These are phyloP conservation scores for Fusarium domesticum DNA, from an alignment of 2,329 filamentous ascomycete species.

Conservation along the genomic window DNA sequence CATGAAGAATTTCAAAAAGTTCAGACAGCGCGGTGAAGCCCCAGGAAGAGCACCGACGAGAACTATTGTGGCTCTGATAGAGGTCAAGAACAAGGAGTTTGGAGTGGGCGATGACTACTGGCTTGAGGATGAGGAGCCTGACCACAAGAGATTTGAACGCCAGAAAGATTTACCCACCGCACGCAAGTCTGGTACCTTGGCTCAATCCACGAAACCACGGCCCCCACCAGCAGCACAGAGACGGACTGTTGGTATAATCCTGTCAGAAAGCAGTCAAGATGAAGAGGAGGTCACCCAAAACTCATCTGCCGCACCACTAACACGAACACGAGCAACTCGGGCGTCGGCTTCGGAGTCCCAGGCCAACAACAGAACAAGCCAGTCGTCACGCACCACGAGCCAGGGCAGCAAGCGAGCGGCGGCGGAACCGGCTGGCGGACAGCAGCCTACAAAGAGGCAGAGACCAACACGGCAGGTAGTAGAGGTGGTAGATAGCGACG, in stretches of 20 bases:
- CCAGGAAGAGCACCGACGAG: conserved; percentile 42
- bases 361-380: conserved; percentile 27
- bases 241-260: conserved; percentile 25
- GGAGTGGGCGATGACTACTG: conserved; percentile 77
- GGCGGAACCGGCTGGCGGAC: conserved; percentile 26
- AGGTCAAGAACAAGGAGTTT: conserved; percentile 67
- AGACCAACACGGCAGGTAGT: conserved; percentile 36
- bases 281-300: conserved; percentile 18
- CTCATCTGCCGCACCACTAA: conserved; percentile 5
- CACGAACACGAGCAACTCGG: conserved; percentile 25
- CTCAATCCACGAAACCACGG: conserved; percentile 7
- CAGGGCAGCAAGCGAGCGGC: conserved; percentile 36
- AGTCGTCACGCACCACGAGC: conserved; percentile 28
- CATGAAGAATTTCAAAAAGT: conserved; percentile 93
- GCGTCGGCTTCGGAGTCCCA: conserved; percentile 31
- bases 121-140: conserved; percentile 52
- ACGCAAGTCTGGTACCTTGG: too few relatives aligned
- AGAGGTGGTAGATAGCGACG: conserved; percentile 40
- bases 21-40: conserved; percentile 58
- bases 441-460: conserved; percentile 34
- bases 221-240: conserved; percentile 12
- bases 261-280: conserved; percentile 39
- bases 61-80: conserved; percentile 68
- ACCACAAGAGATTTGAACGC: conserved; percentile 31
- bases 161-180: conserved; percentile 24